These are phyloP conservation scores for Diaporthe citriasiana DNA, from an alignment of 2,329 filamentous ascomycete species.

Conservation along the genomic window DNA sequence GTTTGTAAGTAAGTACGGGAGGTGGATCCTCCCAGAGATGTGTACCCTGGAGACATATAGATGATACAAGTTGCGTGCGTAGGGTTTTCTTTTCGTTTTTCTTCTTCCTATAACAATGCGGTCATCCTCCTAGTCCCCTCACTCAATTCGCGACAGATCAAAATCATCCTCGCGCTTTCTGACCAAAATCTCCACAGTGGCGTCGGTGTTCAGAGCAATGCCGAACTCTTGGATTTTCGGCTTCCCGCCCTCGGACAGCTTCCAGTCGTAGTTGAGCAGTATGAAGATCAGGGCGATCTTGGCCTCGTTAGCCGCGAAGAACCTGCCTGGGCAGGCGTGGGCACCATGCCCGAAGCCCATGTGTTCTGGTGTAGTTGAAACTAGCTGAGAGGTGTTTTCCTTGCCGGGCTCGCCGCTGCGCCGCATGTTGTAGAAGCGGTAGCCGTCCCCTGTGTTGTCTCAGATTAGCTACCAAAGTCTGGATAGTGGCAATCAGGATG, in stretches of 20 bases:
- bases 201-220: not conserved
- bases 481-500: not conserved
- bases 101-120: not conserved
- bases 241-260: slow-evolving; percentile 40
- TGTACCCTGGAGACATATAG: not conserved
- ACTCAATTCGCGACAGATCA: slow-evolving; percentile 9
- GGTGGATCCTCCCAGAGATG: not conserved
- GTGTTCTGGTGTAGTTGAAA: slow-evolving; percentile 19
- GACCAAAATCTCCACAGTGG: not conserved
- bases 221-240: not conserved
- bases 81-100: not conserved
- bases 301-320: slow-evolving; percentile 53
- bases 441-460: not conserved
- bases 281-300: slow-evolving; percentile 44
- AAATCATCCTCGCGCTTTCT: slow-evolving; percentile 22
- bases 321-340: slow-evolving; percentile 53
- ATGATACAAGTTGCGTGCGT: not conserved
- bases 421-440: slow-evolving; percentile 18
- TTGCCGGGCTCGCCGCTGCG: slow-evolving; percentile 44
- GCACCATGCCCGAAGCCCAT: slow-evolving; percentile 51
- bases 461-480: not conserved
- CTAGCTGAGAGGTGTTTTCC: slow-evolving; percentile 22
- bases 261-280: slow-evolving; percentile 41
- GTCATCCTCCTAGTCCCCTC: not conserved
- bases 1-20: not conserved